Base-by-base conservation (phyloP, 169 alveolate genomes). In the Eimeria necatrix region DNA sequence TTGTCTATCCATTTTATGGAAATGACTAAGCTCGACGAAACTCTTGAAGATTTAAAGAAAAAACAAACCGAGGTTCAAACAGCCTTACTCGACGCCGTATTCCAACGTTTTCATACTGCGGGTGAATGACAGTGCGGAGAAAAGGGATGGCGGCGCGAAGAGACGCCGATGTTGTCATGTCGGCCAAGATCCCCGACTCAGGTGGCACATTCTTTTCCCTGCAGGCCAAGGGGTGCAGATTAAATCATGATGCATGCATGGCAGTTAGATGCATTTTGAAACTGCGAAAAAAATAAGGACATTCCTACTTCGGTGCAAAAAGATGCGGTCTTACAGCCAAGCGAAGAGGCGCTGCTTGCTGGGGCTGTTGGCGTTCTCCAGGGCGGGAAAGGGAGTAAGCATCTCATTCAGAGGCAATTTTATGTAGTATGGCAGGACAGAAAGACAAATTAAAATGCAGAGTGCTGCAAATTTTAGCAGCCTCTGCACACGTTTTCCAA, bases 91-190 rank as follows among this genome's bases (percentile, higher is more conserved):
- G 80, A 52, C 64, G 41, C 71, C 97, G 59, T 70, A 95, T 93
- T 60, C 92, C 94, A 12, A 80, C 76, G 48, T 85, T 53, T 74
- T 96, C 97, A 61, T 95, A 96, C 84, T 96, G 97, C 46, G 97
- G 97, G 46, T 96, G 95, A 3, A 95, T 80, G 48, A 96, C 85
- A 22, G 93, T 78, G 12, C 84, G 96, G 24, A 90, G 4, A 22
- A 60, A 48, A n/a, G 78, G 78, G 32, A 95, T 92, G 59, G 76
- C 95, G 12, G 95, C 91, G n/a, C 97, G 87, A 70, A 96, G n/a
- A 4, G 94, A 53, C 10, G 97, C 87, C 48, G 96, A 81, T 16
- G 96, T 51, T 0, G 94, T 85, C 96, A 96, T 96, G 87, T 96
- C 97, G 26, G 94, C 68, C 49, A 95, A 60, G 56, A 96, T 70